These are phyloP conservation scores for Camellia sinensis DNA, from an alignment of 148 eudicot genomes.

Conservation along the genomic window DNA sequence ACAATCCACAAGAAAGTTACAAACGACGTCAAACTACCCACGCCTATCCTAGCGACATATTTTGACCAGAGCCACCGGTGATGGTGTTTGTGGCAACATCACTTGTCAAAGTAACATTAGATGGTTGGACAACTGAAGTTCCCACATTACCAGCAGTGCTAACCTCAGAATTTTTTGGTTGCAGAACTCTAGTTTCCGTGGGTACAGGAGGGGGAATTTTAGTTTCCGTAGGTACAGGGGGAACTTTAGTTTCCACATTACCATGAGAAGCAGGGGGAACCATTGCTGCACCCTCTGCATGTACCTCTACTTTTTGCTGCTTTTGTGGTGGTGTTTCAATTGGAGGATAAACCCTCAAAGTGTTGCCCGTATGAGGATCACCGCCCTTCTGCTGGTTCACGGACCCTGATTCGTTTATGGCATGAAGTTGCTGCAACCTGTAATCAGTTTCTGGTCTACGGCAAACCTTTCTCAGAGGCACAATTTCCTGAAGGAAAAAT, in stretches of 20 bases:
- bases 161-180: constrained; percentile 4
- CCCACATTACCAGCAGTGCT: not conserved
- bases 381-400: constrained; percentile 37
- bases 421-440: constrained; percentile 74
- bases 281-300: too few relatives aligned
- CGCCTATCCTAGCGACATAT: not conserved
- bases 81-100: constrained; percentile 3
- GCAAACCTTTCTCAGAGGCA: constrained; percentile 76
- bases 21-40: not conserved
- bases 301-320: constrained; percentile 21
- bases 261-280: constrained; percentile 10
- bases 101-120: not conserved
- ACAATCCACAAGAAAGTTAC: not conserved
- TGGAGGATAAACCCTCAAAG: constrained; percentile 30
- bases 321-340: constrained; percentile 14
- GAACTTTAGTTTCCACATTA: not conserved
- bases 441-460: constrained; percentile 92
- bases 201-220: not conserved
- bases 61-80: not conserved
- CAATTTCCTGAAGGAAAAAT: constrained; percentile 59
- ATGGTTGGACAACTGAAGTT: not conserved
- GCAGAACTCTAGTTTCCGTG: not conserved
- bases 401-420: constrained; percentile 35
- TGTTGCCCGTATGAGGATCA: constrained; percentile 29
- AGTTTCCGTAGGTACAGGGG: not conserved